phyloP scores from a whole-genome alignment of 768 basidiomycete species.

The Serendipita sp. region DNA sequence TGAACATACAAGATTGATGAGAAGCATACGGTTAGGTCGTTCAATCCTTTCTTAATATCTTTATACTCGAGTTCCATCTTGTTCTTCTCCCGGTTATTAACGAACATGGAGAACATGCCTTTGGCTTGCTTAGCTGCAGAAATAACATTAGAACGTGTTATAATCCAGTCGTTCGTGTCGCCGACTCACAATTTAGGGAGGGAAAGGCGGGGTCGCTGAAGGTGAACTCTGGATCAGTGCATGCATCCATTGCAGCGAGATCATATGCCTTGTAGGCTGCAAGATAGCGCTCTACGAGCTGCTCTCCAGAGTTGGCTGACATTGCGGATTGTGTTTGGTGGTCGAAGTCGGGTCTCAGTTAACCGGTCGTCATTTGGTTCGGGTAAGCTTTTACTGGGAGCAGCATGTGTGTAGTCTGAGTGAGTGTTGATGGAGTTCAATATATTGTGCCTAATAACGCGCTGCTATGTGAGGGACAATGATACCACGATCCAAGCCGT shows the following conservation, averaged over 20 bases:
- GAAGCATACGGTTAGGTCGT: not conserved
- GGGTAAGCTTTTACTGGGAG: too few species aligned
- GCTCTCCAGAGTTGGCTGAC: not conserved
- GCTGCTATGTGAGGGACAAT: too few species aligned
- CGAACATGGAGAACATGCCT: slow-evolving; percentile 3
- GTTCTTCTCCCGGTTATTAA: not conserved
- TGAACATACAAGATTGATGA: not conserved
- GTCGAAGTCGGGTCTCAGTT: not conserved
- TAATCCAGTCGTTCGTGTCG: not conserved
- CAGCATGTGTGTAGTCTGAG: not conserved
- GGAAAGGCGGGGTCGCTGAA: not conserved
- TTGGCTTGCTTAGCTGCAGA: not conserved
- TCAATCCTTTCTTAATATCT: slow-evolving; percentile 1
- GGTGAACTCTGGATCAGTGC: slow-evolving; percentile 1
- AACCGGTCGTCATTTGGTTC: not conserved
- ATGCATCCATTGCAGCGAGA: not conserved
- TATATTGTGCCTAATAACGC: too few species aligned
- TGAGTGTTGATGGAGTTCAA: not conserved
- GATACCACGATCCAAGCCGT: too few species aligned
- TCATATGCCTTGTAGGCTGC: slow-evolving; percentile 1
- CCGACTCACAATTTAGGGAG: not conserved
- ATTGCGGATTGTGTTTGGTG: not conserved
- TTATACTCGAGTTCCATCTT: slow-evolving; percentile 5
- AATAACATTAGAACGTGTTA: not conserved
- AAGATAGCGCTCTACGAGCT: slow-evolving; percentile 2